A percentile compares a stretch with the other conserved stretches of the same genome.
Evolutionary conservation across 2,329 filamentous ascomycete genomes (phyloP).

Genomic region (Neurospora crassa): DNA sequence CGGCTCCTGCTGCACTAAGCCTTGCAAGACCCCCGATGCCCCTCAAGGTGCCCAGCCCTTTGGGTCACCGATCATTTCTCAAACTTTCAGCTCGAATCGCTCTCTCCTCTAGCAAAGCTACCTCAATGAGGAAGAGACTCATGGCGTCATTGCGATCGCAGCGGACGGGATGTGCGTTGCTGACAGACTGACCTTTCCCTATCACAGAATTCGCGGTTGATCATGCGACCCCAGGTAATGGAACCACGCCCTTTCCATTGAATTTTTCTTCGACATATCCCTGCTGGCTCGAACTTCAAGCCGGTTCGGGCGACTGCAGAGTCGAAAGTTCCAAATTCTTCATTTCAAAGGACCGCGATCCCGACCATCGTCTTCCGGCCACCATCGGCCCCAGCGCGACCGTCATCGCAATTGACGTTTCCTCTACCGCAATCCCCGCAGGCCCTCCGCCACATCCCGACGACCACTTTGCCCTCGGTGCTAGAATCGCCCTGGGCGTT

Average conservation of each 20-base stretch:
- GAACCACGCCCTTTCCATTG: conserved; percentile 12
- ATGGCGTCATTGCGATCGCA: conserved; percentile 3
- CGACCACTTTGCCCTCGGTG: conserved; percentile 15
- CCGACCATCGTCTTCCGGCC: neutral
- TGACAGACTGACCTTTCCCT: conserved; percentile 9
- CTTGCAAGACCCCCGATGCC: conserved; percentile 1
- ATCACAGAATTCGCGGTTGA: conserved; percentile 13
- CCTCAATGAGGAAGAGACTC: neutral
- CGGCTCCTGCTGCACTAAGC: neutral
- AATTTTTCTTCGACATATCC: conserved; percentile 15
- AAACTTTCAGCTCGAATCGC: neutral
- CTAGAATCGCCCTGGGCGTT: conserved; percentile 16
- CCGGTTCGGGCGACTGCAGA: conserved; percentile 12
- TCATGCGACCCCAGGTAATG: conserved; percentile 13
- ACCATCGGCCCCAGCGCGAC: conserved; percentile 2
- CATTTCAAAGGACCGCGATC: conserved; percentile 8
- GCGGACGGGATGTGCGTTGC: conserved; percentile 1
- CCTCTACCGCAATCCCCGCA: conserved; percentile 3
- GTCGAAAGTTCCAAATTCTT: conserved; percentile 12
- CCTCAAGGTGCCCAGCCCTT: neutral
- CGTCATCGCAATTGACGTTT: neutral
- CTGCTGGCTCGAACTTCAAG: conserved; percentile 19
- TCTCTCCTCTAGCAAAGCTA: neutral
- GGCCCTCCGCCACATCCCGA: conserved; percentile 6
- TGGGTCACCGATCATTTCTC: neutral